These are phyloP conservation scores for Trichosporon asahii DNA, from an alignment of 1,284 basidiomycete genomes.

Conservation along the genomic window DNA sequence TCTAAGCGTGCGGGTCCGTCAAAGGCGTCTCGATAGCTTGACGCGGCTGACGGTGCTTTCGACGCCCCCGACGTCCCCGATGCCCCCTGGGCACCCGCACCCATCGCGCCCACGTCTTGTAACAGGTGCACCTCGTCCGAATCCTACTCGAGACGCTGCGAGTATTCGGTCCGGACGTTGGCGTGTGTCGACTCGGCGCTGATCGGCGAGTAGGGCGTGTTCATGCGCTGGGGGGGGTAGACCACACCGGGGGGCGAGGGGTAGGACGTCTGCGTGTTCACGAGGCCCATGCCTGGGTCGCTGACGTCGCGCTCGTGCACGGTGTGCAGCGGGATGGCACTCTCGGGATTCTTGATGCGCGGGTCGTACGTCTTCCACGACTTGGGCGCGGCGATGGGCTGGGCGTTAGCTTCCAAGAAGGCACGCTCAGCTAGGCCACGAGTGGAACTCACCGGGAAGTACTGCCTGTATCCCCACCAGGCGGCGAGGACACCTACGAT, in stretches of 20 bases:
- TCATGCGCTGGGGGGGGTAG: background rate
- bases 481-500: constrained; percentile 39
- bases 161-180: background rate
- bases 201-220: background rate
- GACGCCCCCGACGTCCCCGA: too few species aligned
- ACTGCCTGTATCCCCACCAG: constrained; percentile 49
- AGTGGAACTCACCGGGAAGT: constrained; percentile 42
- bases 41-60: too few species aligned
- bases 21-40: background rate
- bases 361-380: constrained; percentile 44
- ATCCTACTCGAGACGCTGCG: constrained; percentile 7
- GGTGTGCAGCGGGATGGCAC: background rate
- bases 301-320: background rate
- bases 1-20: too few species aligned
- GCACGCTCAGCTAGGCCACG: background rate
- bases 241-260: background rate
- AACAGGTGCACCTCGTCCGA: constrained; percentile 4
- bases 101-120: background rate
- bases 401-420: background rate
- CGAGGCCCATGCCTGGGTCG: background rate
- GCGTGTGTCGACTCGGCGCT: background rate
- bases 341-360: constrained; percentile 27
- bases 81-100: background rate
- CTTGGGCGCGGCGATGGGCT: constrained; percentile 35
- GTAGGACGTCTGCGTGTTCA: background rate